These are phyloP conservation scores for Alternaria triticina DNA, from an alignment of 2,329 filamentous ascomycete genomes.

Conservation along the genomic window DNA sequence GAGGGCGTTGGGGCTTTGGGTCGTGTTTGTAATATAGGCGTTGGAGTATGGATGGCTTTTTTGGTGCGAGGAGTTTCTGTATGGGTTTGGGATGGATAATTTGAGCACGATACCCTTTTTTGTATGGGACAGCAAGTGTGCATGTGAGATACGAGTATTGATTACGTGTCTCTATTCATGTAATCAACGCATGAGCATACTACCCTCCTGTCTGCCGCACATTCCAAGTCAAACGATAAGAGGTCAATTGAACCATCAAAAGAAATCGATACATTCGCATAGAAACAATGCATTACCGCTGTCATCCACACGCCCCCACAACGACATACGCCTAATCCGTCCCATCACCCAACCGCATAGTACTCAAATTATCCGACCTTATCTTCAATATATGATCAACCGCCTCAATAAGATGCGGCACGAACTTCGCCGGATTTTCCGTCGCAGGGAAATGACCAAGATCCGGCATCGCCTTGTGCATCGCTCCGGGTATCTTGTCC, in stretches of 20 bases:
- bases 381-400: slow-evolving; percentile 49
- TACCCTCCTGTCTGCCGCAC: not conserved
- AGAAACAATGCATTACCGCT: not conserved
- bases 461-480: slow-evolving; percentile 54
- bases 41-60: not conserved
- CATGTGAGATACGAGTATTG: not conserved
- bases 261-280: not conserved
- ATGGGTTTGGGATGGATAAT: not conserved
- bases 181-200: not conserved
- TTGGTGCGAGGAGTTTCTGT: not conserved
- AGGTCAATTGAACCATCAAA: not conserved
- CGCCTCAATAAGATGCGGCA: slow-evolving; percentile 47
- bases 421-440: slow-evolving; percentile 51
- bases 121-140: not conserved
- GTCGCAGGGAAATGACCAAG: slow-evolving; percentile 58
- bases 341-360: slow-evolving; percentile 38
- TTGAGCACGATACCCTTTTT: not conserved
- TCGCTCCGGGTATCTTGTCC: slow-evolving; percentile 55
- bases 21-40: not conserved
- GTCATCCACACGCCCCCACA: not conserved
- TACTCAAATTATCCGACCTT: slow-evolving; percentile 37
- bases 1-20: too few species aligned
- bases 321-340: slow-evolving; percentile 16
- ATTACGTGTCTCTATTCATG: not conserved
- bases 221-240: not conserved